Conservation (phyloP, 768 basidiomycete species). For the Wakefieldia striispora region DNA sequence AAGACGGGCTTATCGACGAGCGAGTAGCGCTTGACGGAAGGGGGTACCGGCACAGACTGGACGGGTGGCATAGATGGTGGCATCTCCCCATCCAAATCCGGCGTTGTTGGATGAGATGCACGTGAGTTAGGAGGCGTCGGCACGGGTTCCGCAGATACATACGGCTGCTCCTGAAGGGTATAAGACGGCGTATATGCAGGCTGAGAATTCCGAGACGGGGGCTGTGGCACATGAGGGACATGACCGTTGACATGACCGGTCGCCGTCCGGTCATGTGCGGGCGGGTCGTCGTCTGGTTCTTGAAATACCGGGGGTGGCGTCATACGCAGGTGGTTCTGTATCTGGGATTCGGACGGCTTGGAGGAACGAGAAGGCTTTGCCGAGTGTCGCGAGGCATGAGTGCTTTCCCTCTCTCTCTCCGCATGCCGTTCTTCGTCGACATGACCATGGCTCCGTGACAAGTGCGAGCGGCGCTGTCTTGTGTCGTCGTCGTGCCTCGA, state of each 20-base stretch:
- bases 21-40: conserved; percentile 75
- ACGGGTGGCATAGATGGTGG: conserved; percentile 29
- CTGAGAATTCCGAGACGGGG: conserved; percentile 16
- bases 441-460: conserved; percentile 37
- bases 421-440: conserved; percentile 36
- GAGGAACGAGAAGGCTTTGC: conserved; percentile 41
- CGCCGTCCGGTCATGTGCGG: conserved; percentile 8
- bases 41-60: conserved; percentile 43
- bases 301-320: conserved; percentile 30
- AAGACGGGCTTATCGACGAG: conserved; percentile 68
- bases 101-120: conserved; percentile 16
- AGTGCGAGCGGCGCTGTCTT: conserved; percentile 46
- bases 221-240: conserved; percentile 9
- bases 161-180: conserved; percentile 1
- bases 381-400: conserved; percentile 38
- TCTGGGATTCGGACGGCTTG: conserved; percentile 33
- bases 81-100: conserved; percentile 18
- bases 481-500: conserved; percentile 42
- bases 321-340: conserved; percentile 28
- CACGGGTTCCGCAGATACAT: conserved; percentile 12
- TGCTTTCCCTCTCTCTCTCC: conserved; percentile 40
- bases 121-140: conserved; percentile 2
- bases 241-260: conserved; percentile 12
- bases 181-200: conserved; percentile 1
- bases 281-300: conserved; percentile 32